These are phyloP conservation scores for Apiotrichum laibachii DNA, from an alignment of 1,284 basidiomycete genomes.

Conservation along the genomic window DNA sequence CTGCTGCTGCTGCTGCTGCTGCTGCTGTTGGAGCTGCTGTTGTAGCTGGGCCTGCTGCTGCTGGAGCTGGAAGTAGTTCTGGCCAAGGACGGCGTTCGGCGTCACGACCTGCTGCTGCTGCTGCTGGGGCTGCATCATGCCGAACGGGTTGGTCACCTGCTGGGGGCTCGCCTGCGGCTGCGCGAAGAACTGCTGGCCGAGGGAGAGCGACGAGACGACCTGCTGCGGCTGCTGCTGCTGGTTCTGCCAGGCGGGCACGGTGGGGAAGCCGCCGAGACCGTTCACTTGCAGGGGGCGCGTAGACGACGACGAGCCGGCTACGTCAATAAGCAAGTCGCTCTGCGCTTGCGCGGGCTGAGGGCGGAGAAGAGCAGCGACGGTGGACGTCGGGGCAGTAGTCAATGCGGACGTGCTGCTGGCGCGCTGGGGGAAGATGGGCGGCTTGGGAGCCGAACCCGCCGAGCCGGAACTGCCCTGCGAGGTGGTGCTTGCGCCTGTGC, in stretches of 20 bases:
- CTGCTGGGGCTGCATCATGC: neutral
- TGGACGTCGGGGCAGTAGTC: neutral
- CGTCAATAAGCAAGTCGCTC: conserved; percentile 27
- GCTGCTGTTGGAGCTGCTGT: neutral
- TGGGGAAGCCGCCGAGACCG: conserved; percentile 16
- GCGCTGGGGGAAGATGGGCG: neutral
- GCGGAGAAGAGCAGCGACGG: neutral
- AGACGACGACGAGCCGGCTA: conserved; percentile 24
- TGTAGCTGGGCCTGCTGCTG: too few species aligned
- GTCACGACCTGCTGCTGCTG: neutral
- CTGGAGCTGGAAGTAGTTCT: neutral
- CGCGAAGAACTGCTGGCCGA: conserved; percentile 22
- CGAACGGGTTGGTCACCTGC: neutral
- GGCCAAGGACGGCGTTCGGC: neutral
- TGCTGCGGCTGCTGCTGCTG: neutral
- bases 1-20: neutral
- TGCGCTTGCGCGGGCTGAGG: neutral
- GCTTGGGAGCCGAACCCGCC: neutral
- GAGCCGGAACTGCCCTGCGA: neutral
- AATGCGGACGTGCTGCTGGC: neutral
- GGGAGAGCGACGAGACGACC: conserved; percentile 9
- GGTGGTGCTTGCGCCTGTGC: conserved; percentile 4
- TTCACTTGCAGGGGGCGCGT: conserved; percentile 41
- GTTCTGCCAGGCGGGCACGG: conserved; percentile 7
- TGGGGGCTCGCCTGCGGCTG: neutral